These are phyloP conservation scores for Sordariomycetes sp. DNA, from an alignment of 2,329 filamentous ascomycete genomes.

Conservation along the genomic window DNA sequence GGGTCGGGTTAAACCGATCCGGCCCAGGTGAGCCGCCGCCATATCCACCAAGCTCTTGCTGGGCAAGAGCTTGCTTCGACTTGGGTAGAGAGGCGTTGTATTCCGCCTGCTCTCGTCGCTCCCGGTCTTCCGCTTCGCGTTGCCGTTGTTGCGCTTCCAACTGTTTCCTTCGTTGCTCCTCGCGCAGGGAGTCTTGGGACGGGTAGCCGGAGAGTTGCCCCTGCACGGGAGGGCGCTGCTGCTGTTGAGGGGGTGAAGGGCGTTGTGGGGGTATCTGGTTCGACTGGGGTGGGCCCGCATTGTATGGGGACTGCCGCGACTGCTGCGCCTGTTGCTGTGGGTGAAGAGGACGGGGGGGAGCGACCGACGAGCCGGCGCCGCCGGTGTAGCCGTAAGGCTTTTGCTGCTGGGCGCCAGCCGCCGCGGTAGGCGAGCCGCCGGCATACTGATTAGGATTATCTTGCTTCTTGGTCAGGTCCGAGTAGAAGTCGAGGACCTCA, in stretches of 20 bases:
- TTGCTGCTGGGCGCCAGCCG: conserved; percentile 42
- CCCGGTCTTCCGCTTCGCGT: conserved; percentile 52
- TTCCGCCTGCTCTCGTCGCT: conserved; percentile 67
- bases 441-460: conserved; percentile 61
- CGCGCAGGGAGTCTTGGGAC: conserved; percentile 35
- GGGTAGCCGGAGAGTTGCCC: conserved; percentile 43
- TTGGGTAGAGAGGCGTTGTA: conserved; percentile 88
- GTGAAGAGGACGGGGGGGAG: conserved; percentile 50
- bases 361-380: conserved; percentile 46
- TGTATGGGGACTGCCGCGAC: conserved; percentile 30
- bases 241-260: conserved; percentile 30
- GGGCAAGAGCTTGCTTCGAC: conserved; percentile 66
- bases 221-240: conserved; percentile 49
- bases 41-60: conserved; percentile 79
- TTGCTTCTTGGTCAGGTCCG: conserved; percentile 66
- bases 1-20: conserved; percentile 76
- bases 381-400: conserved; percentile 50
- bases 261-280: conserved; percentile 27
- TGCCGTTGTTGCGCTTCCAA: conserved; percentile 49
- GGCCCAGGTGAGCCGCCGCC: conserved; percentile 33
- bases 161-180: conserved; percentile 53
- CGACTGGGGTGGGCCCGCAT: conserved; percentile 23
- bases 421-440: conserved; percentile 52
- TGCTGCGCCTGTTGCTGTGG: conserved; percentile 6
- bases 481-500: conserved; percentile 77